Percentiles rank a stretch among this genome's conserved stretches.
phyloP scores from a whole-genome alignment of 306 rosid genomes.

The Quercus robur region DNA sequence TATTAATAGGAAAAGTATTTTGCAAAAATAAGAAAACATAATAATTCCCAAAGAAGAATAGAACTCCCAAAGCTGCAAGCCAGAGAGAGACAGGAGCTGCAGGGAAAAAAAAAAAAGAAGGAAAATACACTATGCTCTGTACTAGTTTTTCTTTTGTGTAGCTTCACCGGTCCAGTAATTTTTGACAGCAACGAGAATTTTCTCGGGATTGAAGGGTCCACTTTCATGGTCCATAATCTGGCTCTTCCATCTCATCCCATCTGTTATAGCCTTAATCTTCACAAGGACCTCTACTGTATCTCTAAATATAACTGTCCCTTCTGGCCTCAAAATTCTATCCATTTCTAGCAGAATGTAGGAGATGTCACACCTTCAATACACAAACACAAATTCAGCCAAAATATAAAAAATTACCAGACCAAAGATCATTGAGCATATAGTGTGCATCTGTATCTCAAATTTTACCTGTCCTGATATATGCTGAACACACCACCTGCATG shows the following conservation, averaged over 20 bases:
- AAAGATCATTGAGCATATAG: neutral
- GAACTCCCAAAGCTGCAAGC: neutral
- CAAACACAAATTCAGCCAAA: slow-evolving; percentile 13
- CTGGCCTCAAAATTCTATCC: slow-evolving; percentile 94
- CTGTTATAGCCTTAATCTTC: slow-evolving; percentile 63
- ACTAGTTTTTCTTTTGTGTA: slow-evolving; percentile 30
- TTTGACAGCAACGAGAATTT: slow-evolving; percentile 75
- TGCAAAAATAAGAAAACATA: neutral
- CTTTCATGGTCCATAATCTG: slow-evolving; percentile 85
- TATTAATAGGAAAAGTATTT: neutral
- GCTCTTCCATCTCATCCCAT: slow-evolving; percentile 84
- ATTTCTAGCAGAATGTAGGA: slow-evolving; percentile 68
- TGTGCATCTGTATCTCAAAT: neutral
- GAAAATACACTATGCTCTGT: neutral
- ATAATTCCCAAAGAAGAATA: neutral
- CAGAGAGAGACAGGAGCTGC: neutral
- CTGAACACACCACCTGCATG: slow-evolving; percentile 74
- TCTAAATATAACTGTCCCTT: slow-evolving; percentile 83
- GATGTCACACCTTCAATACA: slow-evolving; percentile 70
- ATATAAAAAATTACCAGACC: neutral
- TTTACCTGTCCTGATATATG: slow-evolving; percentile 87
- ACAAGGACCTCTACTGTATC: slow-evolving; percentile 73
- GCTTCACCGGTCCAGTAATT: slow-evolving; percentile 75
- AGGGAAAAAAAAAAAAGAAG: neutral
- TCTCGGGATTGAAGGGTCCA: slow-evolving; percentile 96